A percentile compares a stretch with the other conserved stretches of the same genome.
Evolutionary conservation across 129 eudicot species (phyloP).

Genomic region (Mikania micrantha): DNA sequence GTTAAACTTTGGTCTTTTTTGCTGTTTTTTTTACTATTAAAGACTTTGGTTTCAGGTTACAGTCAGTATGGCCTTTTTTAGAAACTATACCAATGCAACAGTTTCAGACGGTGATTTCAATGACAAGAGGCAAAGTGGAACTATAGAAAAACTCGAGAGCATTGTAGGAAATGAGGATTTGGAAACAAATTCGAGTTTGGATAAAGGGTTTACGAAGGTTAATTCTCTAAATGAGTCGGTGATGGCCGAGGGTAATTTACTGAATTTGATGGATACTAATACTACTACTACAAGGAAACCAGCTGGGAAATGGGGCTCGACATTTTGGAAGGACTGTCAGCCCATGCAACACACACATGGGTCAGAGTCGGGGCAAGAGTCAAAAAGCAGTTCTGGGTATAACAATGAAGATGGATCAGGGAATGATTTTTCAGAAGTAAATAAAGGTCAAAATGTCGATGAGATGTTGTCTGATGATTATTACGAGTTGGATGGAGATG

Average conservation of each 20-base stretch:
- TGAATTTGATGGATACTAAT: constrained; percentile 31
- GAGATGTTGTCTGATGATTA: constrained; percentile 97
- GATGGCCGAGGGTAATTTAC: constrained; percentile 25
- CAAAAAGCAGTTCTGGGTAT: constrained; percentile 71
- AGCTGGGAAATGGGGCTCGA: constrained; percentile 77
- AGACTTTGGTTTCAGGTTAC: constrained; percentile 22
- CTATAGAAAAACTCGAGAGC: constrained; percentile 29
- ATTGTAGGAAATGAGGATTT: constrained; percentile 28
- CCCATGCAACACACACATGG: constrained; percentile 36
- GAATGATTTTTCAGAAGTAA: constrained; percentile 43
- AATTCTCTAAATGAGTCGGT: constrained; percentile 29
- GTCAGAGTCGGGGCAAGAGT: constrained; percentile 68
- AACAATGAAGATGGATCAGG: constrained; percentile 53
- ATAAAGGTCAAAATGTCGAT: constrained; percentile 43
- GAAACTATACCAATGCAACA: constrained; percentile 48
- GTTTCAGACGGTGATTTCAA: constrained; percentile 43
- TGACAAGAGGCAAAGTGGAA: constrained; percentile 36
- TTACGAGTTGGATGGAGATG: constrained; percentile 89
- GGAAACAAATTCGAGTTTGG: constrained; percentile 40
- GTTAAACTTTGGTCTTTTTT: neutral
- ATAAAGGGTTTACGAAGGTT: constrained; percentile 45
- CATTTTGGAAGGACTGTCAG: constrained; percentile 79
- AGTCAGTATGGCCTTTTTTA: constrained; percentile 58
- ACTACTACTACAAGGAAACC: constrained; percentile 31
- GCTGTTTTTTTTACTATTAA: neutral